Evolutionary conservation across 2,329 filamentous ascomycete genomes (phyloP).

Genomic region (Endoconidiophora laricicola): DNA sequence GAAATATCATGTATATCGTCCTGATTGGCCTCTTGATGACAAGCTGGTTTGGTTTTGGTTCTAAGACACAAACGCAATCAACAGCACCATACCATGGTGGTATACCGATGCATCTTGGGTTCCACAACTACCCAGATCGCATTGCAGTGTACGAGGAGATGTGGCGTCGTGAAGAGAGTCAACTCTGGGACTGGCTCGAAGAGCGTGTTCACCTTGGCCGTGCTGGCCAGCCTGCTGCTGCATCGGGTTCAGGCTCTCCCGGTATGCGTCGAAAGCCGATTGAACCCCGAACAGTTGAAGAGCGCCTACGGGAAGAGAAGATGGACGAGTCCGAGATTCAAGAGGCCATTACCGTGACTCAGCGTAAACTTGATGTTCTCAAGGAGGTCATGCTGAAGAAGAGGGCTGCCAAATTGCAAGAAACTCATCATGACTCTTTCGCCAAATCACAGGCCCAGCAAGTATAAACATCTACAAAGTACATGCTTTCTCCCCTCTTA

Average conservation of each 20-base stretch:
- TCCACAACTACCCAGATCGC: conserved; percentile 41
- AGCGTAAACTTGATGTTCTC: conserved; percentile 64
- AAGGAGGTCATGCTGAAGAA: conserved; percentile 54
- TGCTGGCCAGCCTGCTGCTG: conserved; percentile 24
- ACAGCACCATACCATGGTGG: conserved; percentile 17
- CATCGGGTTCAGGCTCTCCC: conserved; percentile 14
- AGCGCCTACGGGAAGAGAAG: conserved; percentile 38
- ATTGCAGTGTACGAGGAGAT: conserved; percentile 81
- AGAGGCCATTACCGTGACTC: conserved; percentile 70
- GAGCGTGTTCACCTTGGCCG: conserved; percentile 62
- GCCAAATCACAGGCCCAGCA: background rate
- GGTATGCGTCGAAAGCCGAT: conserved; percentile 27
- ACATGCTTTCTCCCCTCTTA: too few relatives aligned
- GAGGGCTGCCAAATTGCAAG: conserved; percentile 18
- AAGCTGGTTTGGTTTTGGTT: conserved; percentile 53
- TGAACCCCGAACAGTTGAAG: conserved; percentile 40
- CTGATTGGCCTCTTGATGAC: conserved; percentile 57
- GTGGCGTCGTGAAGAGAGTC: conserved; percentile 74
- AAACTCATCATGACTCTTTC: background rate
- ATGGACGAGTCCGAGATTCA: conserved; percentile 61
- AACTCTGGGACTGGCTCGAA: conserved; percentile 87
- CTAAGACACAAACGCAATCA: conserved; percentile 22
- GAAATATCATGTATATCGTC: conserved; percentile 62
- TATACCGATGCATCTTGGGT: conserved; percentile 21
- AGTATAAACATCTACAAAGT: background rate